Percentiles rank a stretch among this genome's conserved stretches.
These are phyloP conservation scores for Huiozyma naganishii DNA, from an alignment of 805 yeast species.

Conservation along the genomic window DNA sequence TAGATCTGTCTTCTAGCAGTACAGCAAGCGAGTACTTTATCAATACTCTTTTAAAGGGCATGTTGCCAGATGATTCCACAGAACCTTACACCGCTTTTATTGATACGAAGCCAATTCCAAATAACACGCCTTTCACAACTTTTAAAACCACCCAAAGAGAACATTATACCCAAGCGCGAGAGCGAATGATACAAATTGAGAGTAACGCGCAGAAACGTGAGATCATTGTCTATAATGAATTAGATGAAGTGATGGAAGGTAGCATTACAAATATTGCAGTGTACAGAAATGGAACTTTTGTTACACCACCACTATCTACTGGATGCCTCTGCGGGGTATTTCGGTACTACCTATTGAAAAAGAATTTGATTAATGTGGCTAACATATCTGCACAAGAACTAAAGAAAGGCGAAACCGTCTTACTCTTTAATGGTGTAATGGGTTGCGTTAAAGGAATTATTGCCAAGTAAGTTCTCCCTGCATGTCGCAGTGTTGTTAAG, in stretches of 20 bases:
- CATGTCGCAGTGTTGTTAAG: too few species aligned
- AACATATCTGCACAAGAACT: conserved; percentile 36
- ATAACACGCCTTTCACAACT: conserved; percentile 67
- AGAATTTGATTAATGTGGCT: conserved; percentile 43
- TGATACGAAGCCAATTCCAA: conserved; percentile 37
- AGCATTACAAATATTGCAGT: conserved; percentile 75
- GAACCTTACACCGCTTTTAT: conserved; percentile 50
- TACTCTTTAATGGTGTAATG: conserved; percentile 72
- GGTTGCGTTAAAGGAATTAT: conserved; percentile 63
- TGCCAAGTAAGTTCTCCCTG: conserved; percentile 6
- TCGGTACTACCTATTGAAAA: conserved; percentile 50
- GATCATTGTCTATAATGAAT: conserved; percentile 57
- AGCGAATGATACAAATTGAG: conserved; percentile 28
- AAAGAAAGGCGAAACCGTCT: conserved; percentile 51
- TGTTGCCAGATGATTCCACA: conserved; percentile 15
- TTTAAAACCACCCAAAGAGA: conserved; percentile 74
- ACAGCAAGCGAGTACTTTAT: conserved; percentile 15
- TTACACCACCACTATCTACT: conserved; percentile 65
- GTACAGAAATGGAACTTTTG: conserved; percentile 37
- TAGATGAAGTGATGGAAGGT: conserved; percentile 63
- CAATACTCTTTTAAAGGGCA: conserved; percentile 19
- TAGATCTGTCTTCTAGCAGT: not conserved
- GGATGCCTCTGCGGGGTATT: conserved; percentile 85
- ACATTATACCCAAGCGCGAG: conserved; percentile 53
- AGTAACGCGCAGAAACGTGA: conserved; percentile 35